Evolutionary conservation across 1,139 yeast genomes (phyloP).

Genomic region (Schwanniomyces etchellsii): DNA sequence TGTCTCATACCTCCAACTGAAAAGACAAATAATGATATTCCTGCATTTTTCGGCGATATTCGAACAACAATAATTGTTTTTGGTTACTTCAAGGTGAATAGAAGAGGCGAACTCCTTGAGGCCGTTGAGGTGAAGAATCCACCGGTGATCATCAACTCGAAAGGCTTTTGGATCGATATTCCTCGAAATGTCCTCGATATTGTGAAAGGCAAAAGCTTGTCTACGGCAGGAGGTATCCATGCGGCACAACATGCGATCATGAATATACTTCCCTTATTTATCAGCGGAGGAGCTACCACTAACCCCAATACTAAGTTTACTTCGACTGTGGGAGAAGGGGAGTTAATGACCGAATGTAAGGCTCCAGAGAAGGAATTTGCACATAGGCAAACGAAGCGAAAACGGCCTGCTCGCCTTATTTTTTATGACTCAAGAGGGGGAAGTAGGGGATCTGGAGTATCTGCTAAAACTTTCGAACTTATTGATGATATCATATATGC

Average conservation of each 20-base stretch:
- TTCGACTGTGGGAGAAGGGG: slow-evolving; percentile 46
- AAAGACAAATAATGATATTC: slow-evolving; percentile 27
- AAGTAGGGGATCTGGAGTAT: slow-evolving; percentile 68
- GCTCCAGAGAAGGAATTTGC: slow-evolving; percentile 96
- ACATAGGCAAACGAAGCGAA: slow-evolving; percentile 56
- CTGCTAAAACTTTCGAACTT: slow-evolving; percentile 73
- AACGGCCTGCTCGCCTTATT: slow-evolving; percentile 79
- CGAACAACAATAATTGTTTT: slow-evolving; percentile 71
- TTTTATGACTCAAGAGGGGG: slow-evolving; percentile 85
- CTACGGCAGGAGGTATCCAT: slow-evolving; percentile 88
- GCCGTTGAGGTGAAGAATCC: slow-evolving; percentile 91
- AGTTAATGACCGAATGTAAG: slow-evolving; percentile 86
- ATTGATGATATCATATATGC: slow-evolving; percentile 58
- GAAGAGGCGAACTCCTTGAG: slow-evolving; percentile 72
- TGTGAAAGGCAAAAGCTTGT: slow-evolving; percentile 51
- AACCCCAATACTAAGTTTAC: slow-evolving; percentile 47
- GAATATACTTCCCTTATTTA: slow-evolving; percentile 62
- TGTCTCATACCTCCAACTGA: slow-evolving; percentile 30
- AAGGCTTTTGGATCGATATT: slow-evolving; percentile 90
- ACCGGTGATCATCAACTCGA: slow-evolving; percentile 61
- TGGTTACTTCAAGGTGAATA: slow-evolving; percentile 86
- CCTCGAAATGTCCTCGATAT: slow-evolving; percentile 59
- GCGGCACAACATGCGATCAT: slow-evolving; percentile 91
- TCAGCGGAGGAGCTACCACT: slow-evolving; percentile 35
- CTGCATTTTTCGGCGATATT: slow-evolving; percentile 71